Evolutionary conservation across 2,329 filamentous ascomycete genomes (phyloP), one percentile per base, ranked within the genome.

Genomic region (Fulvia fulva): DNA sequence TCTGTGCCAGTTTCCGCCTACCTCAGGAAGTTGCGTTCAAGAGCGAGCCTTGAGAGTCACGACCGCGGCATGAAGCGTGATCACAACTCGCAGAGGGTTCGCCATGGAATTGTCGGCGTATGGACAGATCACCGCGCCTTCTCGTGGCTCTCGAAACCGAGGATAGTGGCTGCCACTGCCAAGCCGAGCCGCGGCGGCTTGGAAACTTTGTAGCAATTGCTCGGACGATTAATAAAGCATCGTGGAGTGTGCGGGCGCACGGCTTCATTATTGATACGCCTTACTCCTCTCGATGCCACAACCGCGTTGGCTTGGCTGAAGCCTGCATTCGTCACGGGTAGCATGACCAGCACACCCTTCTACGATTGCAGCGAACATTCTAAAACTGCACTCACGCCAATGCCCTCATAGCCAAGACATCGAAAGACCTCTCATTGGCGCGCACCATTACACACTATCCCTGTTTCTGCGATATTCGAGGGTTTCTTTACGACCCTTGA

Each of bases 1-100:
- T 93, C 74, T 97, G 94, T 74, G 93, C 91, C 28, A 95, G 86
- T 65, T 97, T 99, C 76, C 84, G 91, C 62, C 72, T 99, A 60
- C 94, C 94, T 1, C 76, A 79, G 32, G 86, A 90, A 67, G 90
- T 97, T 5, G 94, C 92, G 11, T 60, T 64, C 37, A 41, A 41
- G 37, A 16, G 37, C 37, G 37, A n/a, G 5, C 8, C 37, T 16
- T 41, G 8, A 41, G n/a, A 32, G 28, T 12, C 28, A 41, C 37
- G 14, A 19, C 37, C 4, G 19, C 37, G 37, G 37, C 14, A 19
- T n/a, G n/a, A n/a, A n/a, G n/a, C n/a, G n/a, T n/a, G n/a, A n/a
- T n/a, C n/a, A n/a, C n/a, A n/a, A n/a, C n/a, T n/a, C n/a, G n/a
- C n/a, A n/a, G n/a, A n/a, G n/a, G n/a, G n/a, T n/a, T n/a, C n/a